A percentile compares a stretch with the other conserved stretches of the same genome.
phyloP scores from a whole-genome alignment of 1,284 basidiomycete species.

The Ceratobasidium sp. region DNA sequence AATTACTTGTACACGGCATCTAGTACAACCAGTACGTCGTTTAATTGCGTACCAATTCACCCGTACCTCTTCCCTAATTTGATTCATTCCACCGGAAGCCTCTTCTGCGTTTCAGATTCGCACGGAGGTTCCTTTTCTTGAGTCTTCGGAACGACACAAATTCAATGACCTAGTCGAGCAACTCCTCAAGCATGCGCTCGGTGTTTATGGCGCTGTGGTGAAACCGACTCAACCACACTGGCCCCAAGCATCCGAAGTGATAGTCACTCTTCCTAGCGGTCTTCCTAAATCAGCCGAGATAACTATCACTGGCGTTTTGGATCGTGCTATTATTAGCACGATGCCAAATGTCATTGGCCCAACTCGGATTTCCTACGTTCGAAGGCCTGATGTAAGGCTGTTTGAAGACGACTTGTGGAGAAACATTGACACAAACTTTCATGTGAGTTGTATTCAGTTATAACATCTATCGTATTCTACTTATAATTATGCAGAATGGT shows the following conservation, averaged over 20 bases:
- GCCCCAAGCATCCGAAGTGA: constrained; percentile 10
- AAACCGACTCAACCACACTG: constrained; percentile 17
- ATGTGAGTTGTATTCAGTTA: background rate
- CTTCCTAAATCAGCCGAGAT: constrained; percentile 30
- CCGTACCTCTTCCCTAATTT: background rate
- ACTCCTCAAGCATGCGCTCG: constrained; percentile 30
- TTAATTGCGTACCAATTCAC: background rate
- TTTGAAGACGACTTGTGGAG: constrained; percentile 34
- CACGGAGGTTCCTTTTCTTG: constrained; percentile 10
- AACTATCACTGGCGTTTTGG: constrained; percentile 15
- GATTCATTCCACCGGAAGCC: background rate
- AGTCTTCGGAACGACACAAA: constrained; percentile 22
- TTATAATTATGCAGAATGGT: background rate
- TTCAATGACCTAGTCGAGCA: constrained; percentile 26
- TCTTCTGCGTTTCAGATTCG: constrained; percentile 27
- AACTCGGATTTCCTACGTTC: background rate
- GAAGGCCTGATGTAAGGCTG: constrained; percentile 13
- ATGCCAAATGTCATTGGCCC: constrained; percentile 33
- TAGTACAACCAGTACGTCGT: background rate
- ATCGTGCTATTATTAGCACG: background rate
- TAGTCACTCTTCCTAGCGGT: constrained; percentile 24
- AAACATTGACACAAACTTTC: constrained; percentile 27
- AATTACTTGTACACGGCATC: constrained; percentile 4
- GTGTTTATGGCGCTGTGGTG: constrained; percentile 2
- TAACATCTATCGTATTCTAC: background rate